Conservation (phyloP, 768 basidiomycete genomes). For the Filobasidium floriforme region DNA sequence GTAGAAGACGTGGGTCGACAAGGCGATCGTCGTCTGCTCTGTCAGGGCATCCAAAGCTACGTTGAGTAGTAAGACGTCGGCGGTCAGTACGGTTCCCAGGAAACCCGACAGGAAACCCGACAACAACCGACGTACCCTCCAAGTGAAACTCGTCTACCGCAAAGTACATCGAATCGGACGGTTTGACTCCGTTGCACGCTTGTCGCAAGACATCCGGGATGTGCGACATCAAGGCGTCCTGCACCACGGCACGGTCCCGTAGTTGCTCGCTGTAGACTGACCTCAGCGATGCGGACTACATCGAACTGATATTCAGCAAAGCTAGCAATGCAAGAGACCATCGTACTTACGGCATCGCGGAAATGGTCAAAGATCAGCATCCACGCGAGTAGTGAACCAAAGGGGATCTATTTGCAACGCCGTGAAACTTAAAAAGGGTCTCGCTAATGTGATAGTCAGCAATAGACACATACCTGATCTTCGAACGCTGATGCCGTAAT, state of each 20-base stretch:
- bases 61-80: background rate
- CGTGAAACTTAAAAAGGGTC: background rate
- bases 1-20: slow-evolving; percentile 84
- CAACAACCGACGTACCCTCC: slow-evolving; percentile 41
- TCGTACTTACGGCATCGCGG: slow-evolving; percentile 60
- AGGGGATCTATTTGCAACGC: slow-evolving; percentile 9
- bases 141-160: slow-evolving; percentile 74
- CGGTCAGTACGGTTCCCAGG: slow-evolving; percentile 8
- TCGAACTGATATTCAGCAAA: background rate
- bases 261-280: slow-evolving; percentile 79
- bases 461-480: slow-evolving; percentile 3
- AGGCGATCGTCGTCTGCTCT: slow-evolving; percentile 50
- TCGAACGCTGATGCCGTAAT: background rate
- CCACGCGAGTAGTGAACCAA: slow-evolving; percentile 63
- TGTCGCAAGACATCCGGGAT: slow-evolving; percentile 62
- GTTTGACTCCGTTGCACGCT: slow-evolving; percentile 55
- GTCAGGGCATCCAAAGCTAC: slow-evolving; percentile 36
- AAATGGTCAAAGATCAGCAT: slow-evolving; percentile 83
- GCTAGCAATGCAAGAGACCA: background rate
- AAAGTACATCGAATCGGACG: slow-evolving; percentile 79
- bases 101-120: background rate
- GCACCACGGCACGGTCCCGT: slow-evolving; percentile 60
- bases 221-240: slow-evolving; percentile 60
- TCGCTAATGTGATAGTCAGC: background rate
- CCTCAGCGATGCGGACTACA: slow-evolving; percentile 77